Evolutionary conservation across 1,284 basidiomycete genomes (phyloP).

Genomic region (Agaricales sp.): DNA sequence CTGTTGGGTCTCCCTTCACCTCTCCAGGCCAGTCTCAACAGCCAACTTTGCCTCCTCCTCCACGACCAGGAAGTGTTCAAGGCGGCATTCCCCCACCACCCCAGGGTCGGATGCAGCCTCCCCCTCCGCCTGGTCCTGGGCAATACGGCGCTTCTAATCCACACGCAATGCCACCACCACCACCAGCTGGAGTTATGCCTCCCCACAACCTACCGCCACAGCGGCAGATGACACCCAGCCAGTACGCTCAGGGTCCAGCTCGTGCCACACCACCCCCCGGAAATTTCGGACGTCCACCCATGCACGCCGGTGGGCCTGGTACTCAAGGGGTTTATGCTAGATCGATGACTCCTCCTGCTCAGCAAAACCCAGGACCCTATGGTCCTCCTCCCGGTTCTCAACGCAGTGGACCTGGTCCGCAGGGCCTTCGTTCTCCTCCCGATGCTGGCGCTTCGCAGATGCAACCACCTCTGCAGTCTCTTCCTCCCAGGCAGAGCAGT

Average conservation of each 20-base stretch:
- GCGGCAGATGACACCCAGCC: not conserved
- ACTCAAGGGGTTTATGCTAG: too few relatives aligned
- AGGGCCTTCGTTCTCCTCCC: too few relatives aligned
- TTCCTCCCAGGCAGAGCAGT: slow-evolving; percentile 2
- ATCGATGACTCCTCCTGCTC: too few relatives aligned
- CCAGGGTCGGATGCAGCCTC: slow-evolving; percentile 16
- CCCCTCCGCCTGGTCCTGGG: slow-evolving; percentile 6
- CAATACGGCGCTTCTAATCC: slow-evolving; percentile 10
- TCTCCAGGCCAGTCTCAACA: slow-evolving; percentile 28
- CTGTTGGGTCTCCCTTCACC: slow-evolving; percentile 32
- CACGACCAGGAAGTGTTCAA: slow-evolving; percentile 22
- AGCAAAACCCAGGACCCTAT: not conserved
- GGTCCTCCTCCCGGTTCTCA: too few relatives aligned
- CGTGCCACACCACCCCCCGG: not conserved
- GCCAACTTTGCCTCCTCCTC: slow-evolving; percentile 22
- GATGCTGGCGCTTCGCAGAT: too few relatives aligned
- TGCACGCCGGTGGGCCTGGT: too few relatives aligned
- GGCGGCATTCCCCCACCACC: slow-evolving; percentile 12
- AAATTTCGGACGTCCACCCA: not conserved
- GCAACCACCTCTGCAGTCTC: not conserved
- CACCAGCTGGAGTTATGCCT: slow-evolving; percentile 13
- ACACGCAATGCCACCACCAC: slow-evolving; percentile 15
- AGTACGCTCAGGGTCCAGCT: not conserved
- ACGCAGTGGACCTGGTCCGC: not conserved
- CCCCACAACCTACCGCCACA: slow-evolving; percentile 29